These are phyloP conservation scores for Xylaria sp. DNA, from an alignment of 2,329 filamentous ascomycete genomes.

Conservation along the genomic window DNA sequence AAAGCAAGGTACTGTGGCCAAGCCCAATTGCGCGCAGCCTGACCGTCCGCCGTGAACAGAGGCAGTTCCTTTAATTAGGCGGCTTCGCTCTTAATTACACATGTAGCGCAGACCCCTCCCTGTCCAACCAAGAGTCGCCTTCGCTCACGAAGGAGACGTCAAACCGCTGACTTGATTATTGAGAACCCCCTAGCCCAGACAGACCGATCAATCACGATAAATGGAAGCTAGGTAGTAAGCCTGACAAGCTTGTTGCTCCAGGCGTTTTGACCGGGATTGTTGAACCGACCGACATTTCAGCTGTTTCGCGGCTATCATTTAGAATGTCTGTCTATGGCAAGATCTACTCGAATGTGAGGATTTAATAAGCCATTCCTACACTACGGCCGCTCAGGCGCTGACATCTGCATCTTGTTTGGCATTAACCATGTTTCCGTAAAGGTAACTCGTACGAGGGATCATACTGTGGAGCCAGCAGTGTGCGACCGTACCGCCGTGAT, in stretches of 20 bases:
- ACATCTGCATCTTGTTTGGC: conserved; percentile 22
- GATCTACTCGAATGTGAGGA: conserved; percentile 8
- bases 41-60: conserved; percentile 17
- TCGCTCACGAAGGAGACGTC: not conserved
- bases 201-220: not conserved
- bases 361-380: conserved; percentile 20
- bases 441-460: not conserved
- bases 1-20: conserved; percentile 12
- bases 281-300: conserved; percentile 29
- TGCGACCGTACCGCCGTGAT: conserved; percentile 13
- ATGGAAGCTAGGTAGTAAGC: not conserved
- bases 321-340: not conserved
- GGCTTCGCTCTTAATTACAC: conserved; percentile 14
- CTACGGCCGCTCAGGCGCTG: conserved; percentile 22
- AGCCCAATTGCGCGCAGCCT: conserved; percentile 13
- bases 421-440: not conserved
- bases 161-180: not conserved
- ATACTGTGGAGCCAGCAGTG: conserved; percentile 7
- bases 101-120: not conserved
- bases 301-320: conserved; percentile 19
- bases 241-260: not conserved
- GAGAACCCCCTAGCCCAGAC: not conserved
- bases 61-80: conserved; percentile 19
- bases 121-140: conserved; percentile 6
- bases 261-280: conserved; percentile 7